phyloP scores from a whole-genome alignment of 176 grass and related monocot species.

The Aegilops bicornis region DNA sequence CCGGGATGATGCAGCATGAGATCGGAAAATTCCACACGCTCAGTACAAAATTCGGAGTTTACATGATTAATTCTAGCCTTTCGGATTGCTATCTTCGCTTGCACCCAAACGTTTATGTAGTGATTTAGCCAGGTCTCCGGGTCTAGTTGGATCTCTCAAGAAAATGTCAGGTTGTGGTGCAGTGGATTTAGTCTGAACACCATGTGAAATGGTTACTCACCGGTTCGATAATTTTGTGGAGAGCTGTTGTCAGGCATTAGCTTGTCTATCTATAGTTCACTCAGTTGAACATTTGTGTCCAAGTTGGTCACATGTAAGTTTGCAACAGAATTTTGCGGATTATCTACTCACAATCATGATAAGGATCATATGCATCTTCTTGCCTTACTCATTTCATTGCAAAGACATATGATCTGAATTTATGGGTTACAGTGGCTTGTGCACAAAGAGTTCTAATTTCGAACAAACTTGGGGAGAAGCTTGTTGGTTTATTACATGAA shows the following conservation, averaged over 20 bases:
- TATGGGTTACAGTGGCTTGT: conserved; percentile 26
- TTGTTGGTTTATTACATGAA: conserved; percentile 78
- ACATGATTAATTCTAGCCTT: not conserved
- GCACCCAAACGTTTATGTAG: not conserved
- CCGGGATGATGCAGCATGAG: not conserved
- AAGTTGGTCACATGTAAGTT: not conserved
- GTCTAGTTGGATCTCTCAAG: not conserved
- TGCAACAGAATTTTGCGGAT: not conserved
- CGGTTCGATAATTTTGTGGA: not conserved
- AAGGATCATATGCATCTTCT: not conserved
- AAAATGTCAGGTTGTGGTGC: not conserved
- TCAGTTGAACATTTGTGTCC: not conserved
- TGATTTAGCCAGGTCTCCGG: not conserved
- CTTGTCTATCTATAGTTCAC: not conserved
- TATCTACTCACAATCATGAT: not conserved
- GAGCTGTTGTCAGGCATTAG: not conserved
- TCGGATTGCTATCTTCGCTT: not conserved
- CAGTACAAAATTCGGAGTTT: not conserved
- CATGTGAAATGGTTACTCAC: not conserved
- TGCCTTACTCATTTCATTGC: conserved; percentile 3
- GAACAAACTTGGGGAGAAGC: conserved; percentile 70
- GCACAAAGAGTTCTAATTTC: conserved; percentile 48
- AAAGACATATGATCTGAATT: not conserved
- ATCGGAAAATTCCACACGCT: not conserved
- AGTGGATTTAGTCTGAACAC: conserved; percentile 8